phyloP scores from a whole-genome alignment of 768 basidiomycete genomes.

The Mycena olivaceomarginata region DNA sequence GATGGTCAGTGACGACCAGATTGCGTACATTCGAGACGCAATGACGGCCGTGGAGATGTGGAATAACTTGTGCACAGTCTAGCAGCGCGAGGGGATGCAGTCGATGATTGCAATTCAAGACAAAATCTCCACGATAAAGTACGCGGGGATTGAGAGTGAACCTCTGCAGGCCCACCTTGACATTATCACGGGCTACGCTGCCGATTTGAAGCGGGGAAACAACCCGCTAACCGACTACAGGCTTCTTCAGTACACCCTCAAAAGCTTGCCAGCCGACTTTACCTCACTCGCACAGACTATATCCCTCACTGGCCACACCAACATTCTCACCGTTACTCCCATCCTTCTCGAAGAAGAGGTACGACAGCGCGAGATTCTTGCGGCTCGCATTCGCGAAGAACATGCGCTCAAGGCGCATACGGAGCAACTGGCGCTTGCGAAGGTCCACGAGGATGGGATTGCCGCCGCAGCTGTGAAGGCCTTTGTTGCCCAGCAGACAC shows the following conservation, averaged over 20 bases:
- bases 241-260: no score
- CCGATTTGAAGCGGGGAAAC: no score
- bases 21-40: not conserved
- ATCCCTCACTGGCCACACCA: not conserved
- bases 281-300: not conserved
- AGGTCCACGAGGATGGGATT: no score
- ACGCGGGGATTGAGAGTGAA: conserved; percentile 6
- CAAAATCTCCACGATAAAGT: conserved; percentile 1
- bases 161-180: not conserved
- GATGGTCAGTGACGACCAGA: not conserved
- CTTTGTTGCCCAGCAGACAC: no score
- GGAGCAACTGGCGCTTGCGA: no score
- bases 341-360: not conserved
- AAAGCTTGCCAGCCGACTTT: not conserved
- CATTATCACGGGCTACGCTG: not conserved
- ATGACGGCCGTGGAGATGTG: not conserved
- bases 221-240: no score
- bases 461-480: no score
- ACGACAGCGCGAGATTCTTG: no score
- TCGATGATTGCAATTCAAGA: not conserved
- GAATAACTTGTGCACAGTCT: not conserved
- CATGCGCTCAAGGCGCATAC: no score
- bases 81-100: not conserved
- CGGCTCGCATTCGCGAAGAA: no score
- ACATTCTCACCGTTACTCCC: not conserved